These are phyloP conservation scores for Echinosophora koreensis DNA, from an alignment of 306 rosid species.

Conservation along the genomic window DNA sequence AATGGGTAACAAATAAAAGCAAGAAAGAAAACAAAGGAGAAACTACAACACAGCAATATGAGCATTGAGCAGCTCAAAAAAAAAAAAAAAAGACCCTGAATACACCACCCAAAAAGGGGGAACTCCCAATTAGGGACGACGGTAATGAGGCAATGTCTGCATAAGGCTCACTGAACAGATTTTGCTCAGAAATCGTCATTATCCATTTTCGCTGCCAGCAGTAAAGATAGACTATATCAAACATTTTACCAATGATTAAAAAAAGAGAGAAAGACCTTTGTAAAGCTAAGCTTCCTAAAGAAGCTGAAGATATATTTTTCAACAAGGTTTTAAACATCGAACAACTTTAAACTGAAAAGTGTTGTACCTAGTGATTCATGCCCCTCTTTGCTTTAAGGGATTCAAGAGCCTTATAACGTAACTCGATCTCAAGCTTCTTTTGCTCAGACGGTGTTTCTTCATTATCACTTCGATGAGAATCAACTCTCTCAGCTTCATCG, in stretches of 20 bases:
- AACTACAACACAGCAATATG: conserved; percentile 1
- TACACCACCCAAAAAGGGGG: background rate
- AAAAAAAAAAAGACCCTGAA: background rate
- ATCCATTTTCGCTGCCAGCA: conserved; percentile 6
- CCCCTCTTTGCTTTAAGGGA: conserved; percentile 45
- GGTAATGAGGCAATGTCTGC: conserved; percentile 9
- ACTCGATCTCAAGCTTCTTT: conserved; percentile 86
- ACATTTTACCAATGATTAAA: background rate
- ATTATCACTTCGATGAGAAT: conserved; percentile 59
- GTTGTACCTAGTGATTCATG: background rate
- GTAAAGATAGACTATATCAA: conserved; percentile 11
- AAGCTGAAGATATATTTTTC: background rate
- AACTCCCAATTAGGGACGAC: background rate
- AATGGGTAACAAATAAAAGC: background rate
- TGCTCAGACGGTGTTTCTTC: conserved; percentile 65
- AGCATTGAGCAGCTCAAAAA: background rate
- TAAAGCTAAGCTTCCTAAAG: background rate
- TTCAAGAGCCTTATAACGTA: conserved; percentile 94
- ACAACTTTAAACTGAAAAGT: background rate
- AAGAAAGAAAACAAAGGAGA: background rate
- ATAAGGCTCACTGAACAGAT: conserved; percentile 26
- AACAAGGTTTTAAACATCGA: background rate
- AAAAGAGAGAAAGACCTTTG: background rate
- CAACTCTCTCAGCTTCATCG: conserved; percentile 56
- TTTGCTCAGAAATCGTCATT: conserved; percentile 11